Evolutionary conservation across 768 basidiomycete species (phyloP).

Genomic region (Termitomyces sp.): DNA sequence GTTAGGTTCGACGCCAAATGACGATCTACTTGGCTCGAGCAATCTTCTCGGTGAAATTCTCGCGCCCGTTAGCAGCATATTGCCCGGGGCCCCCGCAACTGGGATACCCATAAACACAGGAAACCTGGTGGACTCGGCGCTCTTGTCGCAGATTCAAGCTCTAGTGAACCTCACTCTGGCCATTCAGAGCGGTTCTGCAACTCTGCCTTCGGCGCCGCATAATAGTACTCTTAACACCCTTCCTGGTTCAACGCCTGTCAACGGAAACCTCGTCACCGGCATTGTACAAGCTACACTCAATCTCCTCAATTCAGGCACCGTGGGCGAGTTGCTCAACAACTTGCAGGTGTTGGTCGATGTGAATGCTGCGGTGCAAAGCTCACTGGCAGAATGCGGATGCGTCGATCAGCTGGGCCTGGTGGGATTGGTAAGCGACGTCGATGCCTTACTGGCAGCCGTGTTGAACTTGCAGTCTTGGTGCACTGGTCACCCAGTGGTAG

Average conservation of each 20-base stretch:
- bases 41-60: not conserved
- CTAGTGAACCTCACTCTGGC: constrained; percentile 5
- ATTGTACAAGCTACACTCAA: constrained; percentile 12
- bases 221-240: not conserved
- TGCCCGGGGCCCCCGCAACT: not conserved
- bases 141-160: constrained; percentile 6
- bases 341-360: constrained; percentile 4
- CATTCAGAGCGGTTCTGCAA: constrained; percentile 3
- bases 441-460: constrained; percentile 1
- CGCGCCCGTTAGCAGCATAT: not conserved
- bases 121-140: constrained; percentile 1
- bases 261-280: constrained; percentile 9
- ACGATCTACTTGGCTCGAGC: not conserved
- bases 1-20: constrained; percentile 11
- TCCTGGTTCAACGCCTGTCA: not conserved
- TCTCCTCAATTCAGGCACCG: constrained; percentile 9
- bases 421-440: constrained; percentile 5
- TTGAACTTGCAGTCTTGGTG: constrained; percentile 13
- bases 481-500: constrained; percentile 5
- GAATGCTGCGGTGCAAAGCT: not conserved
- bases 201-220: not conserved
- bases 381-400: constrained; percentile 12
- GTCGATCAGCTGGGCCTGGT: constrained; percentile 6
- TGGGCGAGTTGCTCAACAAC: constrained; percentile 4
- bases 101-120: not conserved